Evolutionary conservation across 495 filamentous ascomycete species (phyloP).

Genomic region (Clohesyomyces aquaticus): DNA sequence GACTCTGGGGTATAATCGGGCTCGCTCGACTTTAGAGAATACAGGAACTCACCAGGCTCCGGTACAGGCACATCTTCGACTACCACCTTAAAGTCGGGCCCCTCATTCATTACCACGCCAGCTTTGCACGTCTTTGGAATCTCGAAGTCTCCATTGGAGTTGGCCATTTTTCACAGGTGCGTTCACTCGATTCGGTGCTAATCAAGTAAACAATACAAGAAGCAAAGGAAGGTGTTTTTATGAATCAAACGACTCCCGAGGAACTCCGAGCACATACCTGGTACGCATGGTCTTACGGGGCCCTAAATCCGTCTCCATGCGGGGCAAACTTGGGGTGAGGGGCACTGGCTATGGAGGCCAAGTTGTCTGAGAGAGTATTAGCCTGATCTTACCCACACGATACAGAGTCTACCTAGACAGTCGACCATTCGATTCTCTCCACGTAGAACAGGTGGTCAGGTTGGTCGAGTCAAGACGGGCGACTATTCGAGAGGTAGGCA

Average conservation of each 20-base stretch:
- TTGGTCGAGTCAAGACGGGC: no score
- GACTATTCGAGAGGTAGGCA: no score
- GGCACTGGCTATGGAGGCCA: background rate
- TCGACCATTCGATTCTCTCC: no score
- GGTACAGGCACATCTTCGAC: constrained; percentile 40
- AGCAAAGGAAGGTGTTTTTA: no score
- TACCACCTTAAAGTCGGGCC: constrained; percentile 30
- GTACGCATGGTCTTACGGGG: background rate
- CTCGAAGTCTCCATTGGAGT: background rate
- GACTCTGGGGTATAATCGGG: no score
- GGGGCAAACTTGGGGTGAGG: background rate
- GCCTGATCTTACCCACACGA: background rate
- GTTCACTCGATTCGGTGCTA: no score
- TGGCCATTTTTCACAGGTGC: background rate
- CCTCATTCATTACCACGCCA: constrained; percentile 36
- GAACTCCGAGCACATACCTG: background rate
- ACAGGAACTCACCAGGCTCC: constrained; percentile 21
- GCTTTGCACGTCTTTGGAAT: constrained; percentile 38
- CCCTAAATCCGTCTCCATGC: background rate
- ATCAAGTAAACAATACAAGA: no score
- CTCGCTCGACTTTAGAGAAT: background rate
- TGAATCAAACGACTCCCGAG: background rate
- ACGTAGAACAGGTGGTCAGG: no score
- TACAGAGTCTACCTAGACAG: no score
- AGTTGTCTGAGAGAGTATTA: background rate